phyloP scores from a whole-genome alignment of 2,329 filamentous ascomycete genomes.

The Colletotrichum caudatum region DNA sequence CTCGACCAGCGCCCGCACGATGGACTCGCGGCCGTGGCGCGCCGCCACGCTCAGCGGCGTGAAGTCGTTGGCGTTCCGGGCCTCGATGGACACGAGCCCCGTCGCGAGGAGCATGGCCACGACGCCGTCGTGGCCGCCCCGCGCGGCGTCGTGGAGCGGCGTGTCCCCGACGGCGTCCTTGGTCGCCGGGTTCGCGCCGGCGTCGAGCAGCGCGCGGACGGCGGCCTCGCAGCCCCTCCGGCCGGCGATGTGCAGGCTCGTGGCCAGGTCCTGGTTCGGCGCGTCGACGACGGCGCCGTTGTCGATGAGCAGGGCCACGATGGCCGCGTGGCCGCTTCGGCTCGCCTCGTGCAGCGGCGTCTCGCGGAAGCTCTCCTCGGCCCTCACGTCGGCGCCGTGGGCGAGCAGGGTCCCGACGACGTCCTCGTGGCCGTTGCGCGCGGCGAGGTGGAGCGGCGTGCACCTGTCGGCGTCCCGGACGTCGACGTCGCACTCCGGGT shows the following conservation, averaged over 20 bases:
- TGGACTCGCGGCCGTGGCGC: constrained; percentile 40
- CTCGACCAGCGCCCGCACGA: constrained; percentile 42
- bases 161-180: constrained; percentile 42
- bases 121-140: constrained; percentile 37
- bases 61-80: constrained; percentile 38
- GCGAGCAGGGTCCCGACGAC: constrained; percentile 37
- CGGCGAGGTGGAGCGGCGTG: constrained; percentile 42
- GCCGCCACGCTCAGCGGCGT: constrained; percentile 43
- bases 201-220: constrained; percentile 22
- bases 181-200: constrained; percentile 42
- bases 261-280: constrained; percentile 35
- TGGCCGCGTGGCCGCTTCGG: constrained; percentile 29
- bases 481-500: constrained; percentile 32
- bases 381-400: constrained; percentile 35
- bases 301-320: constrained; percentile 35
- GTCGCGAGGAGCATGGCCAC: constrained; percentile 40
- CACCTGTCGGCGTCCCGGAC: constrained; percentile 33
- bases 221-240: constrained; percentile 23
- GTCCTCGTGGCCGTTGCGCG: constrained; percentile 39
- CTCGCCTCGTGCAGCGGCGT: constrained; percentile 41
- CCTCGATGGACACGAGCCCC: constrained; percentile 40
- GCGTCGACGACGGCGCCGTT: constrained; percentile 40
- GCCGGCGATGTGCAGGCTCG: constrained; percentile 41
- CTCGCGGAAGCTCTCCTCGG: constrained; percentile 41
- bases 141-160: constrained; percentile 40